Base-by-base conservation (phyloP, 768 basidiomycete species). In the Mycena filopes region DNA sequence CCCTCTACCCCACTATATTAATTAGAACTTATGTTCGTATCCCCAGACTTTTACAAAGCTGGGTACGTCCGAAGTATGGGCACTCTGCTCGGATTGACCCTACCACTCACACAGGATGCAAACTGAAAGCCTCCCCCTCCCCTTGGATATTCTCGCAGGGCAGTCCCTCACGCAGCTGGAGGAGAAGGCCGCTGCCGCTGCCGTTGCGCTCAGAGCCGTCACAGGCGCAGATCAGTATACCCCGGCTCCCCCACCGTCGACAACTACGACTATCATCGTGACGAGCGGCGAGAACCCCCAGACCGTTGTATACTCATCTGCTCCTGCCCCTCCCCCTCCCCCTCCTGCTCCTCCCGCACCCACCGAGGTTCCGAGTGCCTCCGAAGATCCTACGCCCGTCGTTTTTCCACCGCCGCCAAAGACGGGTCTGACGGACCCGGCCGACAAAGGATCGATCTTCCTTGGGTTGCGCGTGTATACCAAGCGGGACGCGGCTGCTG, bases 91-190 rank as follows among this genome's bases (percentile, higher is more conserved):
- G n/a, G n/a, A n/a, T n/a, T n/a, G n/a, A n/a, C n/a, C n/a, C n/a
- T n/a, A n/a, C n/a, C n/a, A n/a, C n/a, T n/a, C n/a, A n/a, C 20
- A 8, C 51, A 60, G 63, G 7, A 40, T 36, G 26, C 55, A 65
- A 29, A 31, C 49, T 1, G 25, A 25, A n/a, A 65, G 61, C 54
- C 58, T 75, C n/a, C 68, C 71, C 8, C 65, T 70, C 38, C 62
- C 72, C 11, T 57, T 73, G 23, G 60, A 62, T 25, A 49, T 60
- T 18, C 62, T 75, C 21, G 72, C 71, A 21, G 72, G 74, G 12
- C 69, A 72, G 45, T 69, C 70, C 21, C 69, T 73, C 16, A 49
- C 64, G 25, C 69, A 75, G 51, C 54, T 71, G 2, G 65, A 71
- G 47, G 60, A 59, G 33, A 71, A 71, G 47, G 64, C 68, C 0